Percentiles rank a stretch among this genome's conserved stretches.
Conservation (phyloP, 305 asterid species). For the Fraxinus baroniana region DNA sequence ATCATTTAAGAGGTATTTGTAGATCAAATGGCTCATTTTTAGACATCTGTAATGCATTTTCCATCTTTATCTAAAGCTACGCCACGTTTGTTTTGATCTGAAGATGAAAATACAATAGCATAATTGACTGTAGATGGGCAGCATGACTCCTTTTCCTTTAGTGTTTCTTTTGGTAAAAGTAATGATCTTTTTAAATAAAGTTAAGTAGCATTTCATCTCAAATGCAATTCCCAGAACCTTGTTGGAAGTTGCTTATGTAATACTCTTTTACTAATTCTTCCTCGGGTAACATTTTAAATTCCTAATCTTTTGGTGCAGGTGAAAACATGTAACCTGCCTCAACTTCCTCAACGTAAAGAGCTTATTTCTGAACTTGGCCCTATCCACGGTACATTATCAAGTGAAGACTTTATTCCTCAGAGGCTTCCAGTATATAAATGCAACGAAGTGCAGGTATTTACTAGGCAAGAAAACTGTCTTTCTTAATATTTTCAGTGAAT, state of each 20-base stretch:
- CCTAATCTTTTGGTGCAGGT: constrained; percentile 45
- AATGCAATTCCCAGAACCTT: not conserved
- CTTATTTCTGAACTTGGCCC: constrained; percentile 72
- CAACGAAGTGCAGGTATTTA: constrained; percentile 69
- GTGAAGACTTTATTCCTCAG: constrained; percentile 49
- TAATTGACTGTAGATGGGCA: not conserved
- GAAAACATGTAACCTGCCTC: constrained; percentile 62
- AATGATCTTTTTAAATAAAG: constrained; percentile 4
- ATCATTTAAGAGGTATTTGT: not conserved
- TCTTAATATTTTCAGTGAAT: not conserved
- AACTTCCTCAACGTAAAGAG: constrained; percentile 64
- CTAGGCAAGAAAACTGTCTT: not conserved
- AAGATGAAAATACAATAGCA: not conserved
- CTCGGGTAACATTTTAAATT: not conserved
- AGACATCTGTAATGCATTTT: not conserved
- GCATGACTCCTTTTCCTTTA: not conserved
- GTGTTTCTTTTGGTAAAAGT: not conserved
- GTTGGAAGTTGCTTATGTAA: constrained; percentile 11
- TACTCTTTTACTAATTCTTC: not conserved
- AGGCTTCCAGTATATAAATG: constrained; percentile 76
- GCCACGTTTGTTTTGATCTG: not conserved
- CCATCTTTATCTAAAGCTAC: constrained; percentile 11
- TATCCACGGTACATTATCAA: constrained; percentile 52
- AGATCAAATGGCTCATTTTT: not conserved
- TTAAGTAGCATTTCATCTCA: constrained; percentile 1